Conservation (phyloP, 192 early-diverging fungal species). For the Linnemannia zychae region DNA sequence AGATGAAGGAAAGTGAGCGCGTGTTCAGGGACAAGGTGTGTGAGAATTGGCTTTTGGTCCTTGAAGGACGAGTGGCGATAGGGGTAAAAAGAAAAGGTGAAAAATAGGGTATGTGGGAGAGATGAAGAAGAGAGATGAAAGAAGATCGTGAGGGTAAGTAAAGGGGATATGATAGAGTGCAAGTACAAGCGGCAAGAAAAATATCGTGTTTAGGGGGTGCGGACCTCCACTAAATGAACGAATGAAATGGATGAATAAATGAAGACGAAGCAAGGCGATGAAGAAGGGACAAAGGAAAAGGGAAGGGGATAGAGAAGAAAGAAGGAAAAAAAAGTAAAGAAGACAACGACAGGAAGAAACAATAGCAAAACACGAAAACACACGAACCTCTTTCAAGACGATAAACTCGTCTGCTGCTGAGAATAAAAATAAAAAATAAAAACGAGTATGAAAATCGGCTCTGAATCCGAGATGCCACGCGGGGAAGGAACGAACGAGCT, state of each 20-base stretch:
- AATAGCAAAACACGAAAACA: not conserved
- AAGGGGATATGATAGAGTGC: not conserved
- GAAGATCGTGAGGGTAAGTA: slow-evolving; percentile 5
- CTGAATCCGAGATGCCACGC: not conserved
- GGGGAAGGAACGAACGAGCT: not conserved
- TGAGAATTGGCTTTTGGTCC: not conserved
- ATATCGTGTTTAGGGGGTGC: slow-evolving; percentile 3
- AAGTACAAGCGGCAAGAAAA: not conserved
- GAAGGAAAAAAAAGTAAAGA: not conserved
- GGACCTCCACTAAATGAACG: not conserved
- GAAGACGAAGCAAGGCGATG: not conserved
- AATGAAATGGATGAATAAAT: not conserved
- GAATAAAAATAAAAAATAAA: not conserved
- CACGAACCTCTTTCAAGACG: not conserved
- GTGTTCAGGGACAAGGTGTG: not conserved
- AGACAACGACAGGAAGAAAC: not conserved
- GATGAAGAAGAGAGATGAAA: slow-evolving; percentile 1
- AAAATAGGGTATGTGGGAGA: not conserved
- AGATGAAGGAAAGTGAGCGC: not conserved
- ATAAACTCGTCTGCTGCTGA: slow-evolving; percentile 4
- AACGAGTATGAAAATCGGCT: not conserved
- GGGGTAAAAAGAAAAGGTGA: not conserved
- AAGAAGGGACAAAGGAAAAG: not conserved
- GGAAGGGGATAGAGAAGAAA: not conserved
- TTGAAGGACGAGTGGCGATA: not conserved